phyloP scores from a whole-genome alignment of 768 basidiomycete species.

The Tulasnella calospora region DNA sequence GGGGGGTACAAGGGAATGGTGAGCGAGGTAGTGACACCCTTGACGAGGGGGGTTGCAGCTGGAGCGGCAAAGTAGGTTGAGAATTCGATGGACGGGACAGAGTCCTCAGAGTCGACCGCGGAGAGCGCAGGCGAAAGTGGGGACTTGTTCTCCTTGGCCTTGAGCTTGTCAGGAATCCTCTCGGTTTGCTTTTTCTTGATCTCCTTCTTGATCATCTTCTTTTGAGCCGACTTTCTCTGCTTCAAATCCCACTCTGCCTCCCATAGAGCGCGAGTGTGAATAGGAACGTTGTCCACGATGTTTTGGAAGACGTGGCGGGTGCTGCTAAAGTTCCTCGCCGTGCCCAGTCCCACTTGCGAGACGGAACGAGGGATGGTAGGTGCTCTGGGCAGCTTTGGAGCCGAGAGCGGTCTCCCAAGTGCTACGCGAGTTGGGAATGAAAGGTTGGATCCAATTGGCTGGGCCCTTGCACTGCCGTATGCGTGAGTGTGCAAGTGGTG shows the following conservation, averaged over 20 bases:
- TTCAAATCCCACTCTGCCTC: constrained; percentile 68
- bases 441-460: constrained; percentile 5
- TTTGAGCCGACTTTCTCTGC: constrained; percentile 39
- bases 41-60: constrained; percentile 32
- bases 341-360: constrained; percentile 68
- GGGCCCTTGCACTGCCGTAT: not conserved
- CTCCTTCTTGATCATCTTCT: constrained; percentile 30
- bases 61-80: constrained; percentile 58
- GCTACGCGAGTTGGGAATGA: constrained; percentile 26
- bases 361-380: constrained; percentile 45
- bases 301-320: constrained; percentile 75
- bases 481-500: not conserved
- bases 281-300: constrained; percentile 70
- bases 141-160: constrained; percentile 31
- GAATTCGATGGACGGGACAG: constrained; percentile 32
- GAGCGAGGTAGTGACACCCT: constrained; percentile 56
- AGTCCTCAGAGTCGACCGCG: constrained; percentile 33
- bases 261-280: constrained; percentile 67
- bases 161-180: constrained; percentile 32
- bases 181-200: constrained; percentile 35
- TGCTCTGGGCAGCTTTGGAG: constrained; percentile 25
- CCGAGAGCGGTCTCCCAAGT: constrained; percentile 21
- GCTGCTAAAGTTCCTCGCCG: constrained; percentile 64
- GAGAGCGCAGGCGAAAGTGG: constrained; percentile 15
- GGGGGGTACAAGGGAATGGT: constrained; percentile 67